Evolutionary conservation across 495 filamentous ascomycete genomes (phyloP).

Genomic region (Aspergillus sclerotioniger): DNA sequence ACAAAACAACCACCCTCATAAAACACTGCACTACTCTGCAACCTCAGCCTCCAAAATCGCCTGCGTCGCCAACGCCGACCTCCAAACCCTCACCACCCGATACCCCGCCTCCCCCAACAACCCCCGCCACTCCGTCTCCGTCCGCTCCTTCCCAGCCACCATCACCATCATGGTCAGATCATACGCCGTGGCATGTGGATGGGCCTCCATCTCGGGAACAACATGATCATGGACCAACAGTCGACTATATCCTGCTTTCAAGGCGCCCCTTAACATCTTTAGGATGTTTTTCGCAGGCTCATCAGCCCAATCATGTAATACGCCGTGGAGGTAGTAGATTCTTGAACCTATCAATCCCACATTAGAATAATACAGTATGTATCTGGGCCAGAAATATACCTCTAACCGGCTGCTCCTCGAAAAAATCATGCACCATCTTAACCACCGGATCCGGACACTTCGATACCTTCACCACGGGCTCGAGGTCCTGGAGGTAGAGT

Average conservation of each 20-base stretch:
- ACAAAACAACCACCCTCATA: too few relatives aligned
- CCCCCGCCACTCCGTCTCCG: constrained; percentile 21
- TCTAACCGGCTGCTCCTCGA: too few relatives aligned
- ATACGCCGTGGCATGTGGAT: constrained; percentile 19
- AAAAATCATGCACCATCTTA: too few relatives aligned
- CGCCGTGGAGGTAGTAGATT: constrained; percentile 16
- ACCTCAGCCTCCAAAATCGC: not conserved
- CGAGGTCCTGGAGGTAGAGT: too few relatives aligned
- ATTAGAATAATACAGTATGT: too few relatives aligned
- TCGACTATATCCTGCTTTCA: constrained; percentile 32
- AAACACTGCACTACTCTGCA: too few relatives aligned
- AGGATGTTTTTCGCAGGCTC: constrained; percentile 39
- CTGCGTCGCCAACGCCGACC: not conserved
- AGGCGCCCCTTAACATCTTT: constrained; percentile 25
- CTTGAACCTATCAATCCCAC: too few relatives aligned
- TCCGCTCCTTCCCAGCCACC: constrained; percentile 23
- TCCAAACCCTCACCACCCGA: constrained; percentile 25
- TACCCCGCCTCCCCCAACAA: constrained; percentile 27
- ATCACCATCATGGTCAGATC: constrained; percentile 24
- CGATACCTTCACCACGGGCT: too few relatives aligned
- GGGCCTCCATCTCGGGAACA: constrained; percentile 17
- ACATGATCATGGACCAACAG: constrained; percentile 37
- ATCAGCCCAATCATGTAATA: constrained; percentile 49
- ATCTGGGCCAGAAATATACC: too few relatives aligned
- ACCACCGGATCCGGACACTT: too few relatives aligned